Evolutionary conservation across 2,329 filamentous ascomycete genomes (phyloP), one percentile per base, ranked within the genome.

Genomic region (Diatrype stigma): DNA sequence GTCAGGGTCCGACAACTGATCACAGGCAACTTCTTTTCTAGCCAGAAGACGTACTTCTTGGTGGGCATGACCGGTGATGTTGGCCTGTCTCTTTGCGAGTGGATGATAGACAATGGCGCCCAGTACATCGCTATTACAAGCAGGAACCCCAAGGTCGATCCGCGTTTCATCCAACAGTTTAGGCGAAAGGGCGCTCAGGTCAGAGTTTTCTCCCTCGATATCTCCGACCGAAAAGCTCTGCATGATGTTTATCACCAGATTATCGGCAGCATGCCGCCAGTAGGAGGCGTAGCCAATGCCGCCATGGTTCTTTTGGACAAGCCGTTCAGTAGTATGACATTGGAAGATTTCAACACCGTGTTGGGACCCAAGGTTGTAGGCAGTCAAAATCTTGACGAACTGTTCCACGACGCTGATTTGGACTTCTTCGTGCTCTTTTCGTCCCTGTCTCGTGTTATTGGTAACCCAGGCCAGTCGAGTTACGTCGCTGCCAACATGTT

Each of bases 401-500:
- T 67, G 0, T 66, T 73, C 23, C 46, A 50, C 6, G 38, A 58
- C 0, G 45, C 45, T 3, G 17, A 30, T 1, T 58, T 72, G 10
- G 69, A 70, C 49, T 70, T 69, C 55, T 71, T 70, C 52, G 56
- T 71, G 26, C 45, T 67, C 38, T 59, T 71, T 28, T 68, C 64
- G 0, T 72, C 69, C 12, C 6, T 37, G n/a, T 10, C 26, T 5
- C 10, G 26, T 30, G 26, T 30, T 30, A 10, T 30, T 30, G 26
- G 26, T 70, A 75, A 74, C 47, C 56, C 68, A 6, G 70, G 72
- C 3, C 66, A 80, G 49, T 67, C 74, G 11, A 76, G 72, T 52
- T 75, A 75, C 49, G 63, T 67, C 1, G 69, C 70, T 1, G 72
- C 65, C 7, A 70, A 70, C 40, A 64, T 63, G 2, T 73, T 65